Conservation (phyloP, 2,329 filamentous ascomycete species). For the Phyllosticta capitalensis region DNA sequence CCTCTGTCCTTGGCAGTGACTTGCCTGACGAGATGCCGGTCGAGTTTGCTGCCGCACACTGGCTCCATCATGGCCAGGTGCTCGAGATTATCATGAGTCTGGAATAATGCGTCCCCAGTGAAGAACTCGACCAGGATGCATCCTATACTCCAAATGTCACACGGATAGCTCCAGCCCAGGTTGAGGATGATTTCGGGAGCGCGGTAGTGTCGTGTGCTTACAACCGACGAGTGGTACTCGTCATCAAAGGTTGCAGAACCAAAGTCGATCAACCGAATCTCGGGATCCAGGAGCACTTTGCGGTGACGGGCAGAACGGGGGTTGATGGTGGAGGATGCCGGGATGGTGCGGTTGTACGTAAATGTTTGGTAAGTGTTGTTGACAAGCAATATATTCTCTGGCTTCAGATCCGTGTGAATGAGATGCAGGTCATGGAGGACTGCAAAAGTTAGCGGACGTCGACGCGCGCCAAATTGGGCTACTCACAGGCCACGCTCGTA, state of each 20-base stretch:
- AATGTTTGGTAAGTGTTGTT: conserved; percentile 58
- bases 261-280: conserved; percentile 59
- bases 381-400: conserved; percentile 58
- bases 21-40: conserved; percentile 44
- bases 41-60: conserved; percentile 48
- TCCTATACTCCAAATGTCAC: conserved; percentile 61
- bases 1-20: conserved; percentile 40
- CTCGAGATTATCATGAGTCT: conserved; percentile 59
- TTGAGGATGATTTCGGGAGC: conserved; percentile 60
- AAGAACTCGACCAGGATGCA: conserved; percentile 61
- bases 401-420: conserved; percentile 77
- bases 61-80: conserved; percentile 62
- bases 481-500: conserved; percentile 95
- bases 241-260: conserved; percentile 60
- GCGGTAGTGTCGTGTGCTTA: conserved; percentile 57
- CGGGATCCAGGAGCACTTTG: conserved; percentile 54
- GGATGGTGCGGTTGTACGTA: conserved; percentile 58
- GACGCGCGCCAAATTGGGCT: neutral
- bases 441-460: conserved; percentile 27
- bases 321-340: conserved; percentile 52
- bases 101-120: conserved; percentile 58
- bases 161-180: conserved; percentile 58
- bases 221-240: conserved; percentile 59
- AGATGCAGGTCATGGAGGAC: conserved; percentile 94
- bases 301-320: conserved; percentile 50